Evolutionary conservation across 257 asterid species (phyloP).

Genomic region (Mitragyna speciosa): DNA sequence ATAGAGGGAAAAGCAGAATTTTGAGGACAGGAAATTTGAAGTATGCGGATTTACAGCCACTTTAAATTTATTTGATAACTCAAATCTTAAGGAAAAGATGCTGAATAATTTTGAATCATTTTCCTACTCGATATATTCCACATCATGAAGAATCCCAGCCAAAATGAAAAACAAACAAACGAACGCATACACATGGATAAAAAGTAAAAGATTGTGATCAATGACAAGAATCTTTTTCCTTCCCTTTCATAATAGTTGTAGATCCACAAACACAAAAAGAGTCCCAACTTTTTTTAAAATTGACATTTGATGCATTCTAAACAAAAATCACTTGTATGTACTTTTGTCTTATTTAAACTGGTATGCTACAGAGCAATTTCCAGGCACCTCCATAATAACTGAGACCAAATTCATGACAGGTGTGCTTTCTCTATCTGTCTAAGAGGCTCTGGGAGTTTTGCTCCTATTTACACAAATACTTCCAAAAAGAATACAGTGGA

Average conservation of each 20-base stretch:
- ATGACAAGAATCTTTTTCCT: neutral
- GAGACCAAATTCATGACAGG: neutral
- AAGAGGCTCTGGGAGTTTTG: neutral
- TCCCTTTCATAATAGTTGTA: neutral
- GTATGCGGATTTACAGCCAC: neutral
- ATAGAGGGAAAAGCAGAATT: no score
- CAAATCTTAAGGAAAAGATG: no score
- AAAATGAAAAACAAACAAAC: no score
- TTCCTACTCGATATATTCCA: no score
- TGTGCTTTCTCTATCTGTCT: neutral
- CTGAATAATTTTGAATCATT: no score
- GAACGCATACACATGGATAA: no score
- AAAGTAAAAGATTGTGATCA: neutral
- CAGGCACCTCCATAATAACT: neutral
- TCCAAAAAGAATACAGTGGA: neutral
- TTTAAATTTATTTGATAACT: no score
- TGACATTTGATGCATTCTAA: neutral
- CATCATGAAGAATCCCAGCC: neutral
- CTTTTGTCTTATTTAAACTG: neutral
- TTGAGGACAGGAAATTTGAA: no score
- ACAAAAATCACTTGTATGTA: neutral
- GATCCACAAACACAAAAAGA: conserved; percentile 9
- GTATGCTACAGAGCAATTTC: neutral
- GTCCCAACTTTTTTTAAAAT: neutral
- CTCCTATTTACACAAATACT: neutral